A percentile compares a stretch with the other conserved stretches of the same genome.
Conservation (phyloP, 2,329 filamentous ascomycete genomes). For the Parasarocladium wereldwijsianum region DNA sequence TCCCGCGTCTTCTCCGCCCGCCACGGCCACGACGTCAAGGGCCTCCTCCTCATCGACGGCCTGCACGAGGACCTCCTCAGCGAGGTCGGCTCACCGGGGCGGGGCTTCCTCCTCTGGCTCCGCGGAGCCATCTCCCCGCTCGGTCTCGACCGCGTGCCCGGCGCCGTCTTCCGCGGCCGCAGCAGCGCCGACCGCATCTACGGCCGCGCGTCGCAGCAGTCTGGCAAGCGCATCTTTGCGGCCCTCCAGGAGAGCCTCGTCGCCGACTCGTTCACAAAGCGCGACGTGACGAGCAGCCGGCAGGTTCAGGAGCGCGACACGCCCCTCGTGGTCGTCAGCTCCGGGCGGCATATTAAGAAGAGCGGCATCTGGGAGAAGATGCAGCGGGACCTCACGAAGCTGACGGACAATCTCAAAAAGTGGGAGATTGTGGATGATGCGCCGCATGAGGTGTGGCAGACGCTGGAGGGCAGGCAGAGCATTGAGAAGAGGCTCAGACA, state of each 20-base stretch:
- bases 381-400: slow-evolving; percentile 67
- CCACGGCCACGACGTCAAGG: slow-evolving; percentile 58
- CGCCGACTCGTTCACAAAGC: slow-evolving; percentile 67
- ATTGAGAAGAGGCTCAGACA: slow-evolving; percentile 69
- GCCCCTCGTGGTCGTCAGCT: slow-evolving; percentile 69
- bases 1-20: slow-evolving; percentile 82
- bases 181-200: slow-evolving; percentile 73
- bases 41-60: slow-evolving; percentile 74
- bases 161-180: slow-evolving; percentile 69
- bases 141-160: slow-evolving; percentile 65
- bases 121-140: slow-evolving; percentile 77
- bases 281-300: slow-evolving; percentile 64
- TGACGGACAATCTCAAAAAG: slow-evolving; percentile 63
- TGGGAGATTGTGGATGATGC: slow-evolving; percentile 84
- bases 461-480: slow-evolving; percentile 51
- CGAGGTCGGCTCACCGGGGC: slow-evolving; percentile 47
- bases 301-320: slow-evolving; percentile 66
- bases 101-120: slow-evolving; percentile 77
- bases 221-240: slow-evolving; percentile 73
- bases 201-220: slow-evolving; percentile 64
- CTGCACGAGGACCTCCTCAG: slow-evolving; percentile 76
- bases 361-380: slow-evolving; percentile 66
- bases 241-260: slow-evolving; percentile 89
- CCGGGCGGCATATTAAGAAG: slow-evolving; percentile 52
- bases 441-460: slow-evolving; percentile 76